A percentile compares a stretch with the other conserved stretches of the same genome.
Evolutionary conservation across 805 yeast genomes (phyloP).

Genomic region (Yarrowia osloensis): DNA sequence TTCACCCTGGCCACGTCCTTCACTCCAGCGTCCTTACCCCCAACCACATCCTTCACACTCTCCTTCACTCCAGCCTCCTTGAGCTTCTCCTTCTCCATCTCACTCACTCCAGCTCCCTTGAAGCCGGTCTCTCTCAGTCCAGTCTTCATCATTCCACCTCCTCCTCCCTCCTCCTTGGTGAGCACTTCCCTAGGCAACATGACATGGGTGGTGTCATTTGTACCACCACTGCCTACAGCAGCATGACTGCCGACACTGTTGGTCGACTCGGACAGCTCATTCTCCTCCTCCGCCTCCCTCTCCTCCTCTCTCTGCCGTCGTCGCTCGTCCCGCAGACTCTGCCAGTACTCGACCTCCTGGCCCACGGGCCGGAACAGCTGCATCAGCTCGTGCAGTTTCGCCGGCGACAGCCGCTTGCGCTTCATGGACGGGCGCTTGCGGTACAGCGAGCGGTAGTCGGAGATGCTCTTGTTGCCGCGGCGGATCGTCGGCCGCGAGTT

Average conservation of each 20-base stretch:
- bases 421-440: slow-evolving; percentile 4
- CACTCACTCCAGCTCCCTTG: not conserved
- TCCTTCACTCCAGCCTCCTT: not conserved
- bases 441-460: slow-evolving; percentile 27
- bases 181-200: slow-evolving; percentile 14
- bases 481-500: slow-evolving; percentile 28
- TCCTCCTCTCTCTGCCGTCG: slow-evolving; percentile 15
- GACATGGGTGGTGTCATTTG: not conserved
- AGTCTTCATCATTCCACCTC: too few species aligned
- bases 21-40: too few species aligned
- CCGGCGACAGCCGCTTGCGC: slow-evolving; percentile 35
- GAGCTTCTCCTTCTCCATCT: not conserved
- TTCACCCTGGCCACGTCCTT: too few species aligned
- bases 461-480: slow-evolving; percentile 28
- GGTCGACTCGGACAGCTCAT: not conserved
- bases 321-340: slow-evolving; percentile 16
- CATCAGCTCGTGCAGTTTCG: slow-evolving; percentile 37
- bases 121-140: not conserved
- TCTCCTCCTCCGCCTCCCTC: not conserved
- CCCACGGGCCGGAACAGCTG: slow-evolving; percentile 35
- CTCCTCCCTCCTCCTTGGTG: not conserved
- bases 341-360: slow-evolving; percentile 32
- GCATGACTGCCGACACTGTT: not conserved
- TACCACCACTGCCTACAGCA: not conserved
- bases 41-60: not conserved